Percentiles rank a stretch among this genome's conserved stretches.
These are phyloP conservation scores for Dichotomocladium elegans DNA, from an alignment of 371 early-diverging fungal species.

Conservation along the genomic window DNA sequence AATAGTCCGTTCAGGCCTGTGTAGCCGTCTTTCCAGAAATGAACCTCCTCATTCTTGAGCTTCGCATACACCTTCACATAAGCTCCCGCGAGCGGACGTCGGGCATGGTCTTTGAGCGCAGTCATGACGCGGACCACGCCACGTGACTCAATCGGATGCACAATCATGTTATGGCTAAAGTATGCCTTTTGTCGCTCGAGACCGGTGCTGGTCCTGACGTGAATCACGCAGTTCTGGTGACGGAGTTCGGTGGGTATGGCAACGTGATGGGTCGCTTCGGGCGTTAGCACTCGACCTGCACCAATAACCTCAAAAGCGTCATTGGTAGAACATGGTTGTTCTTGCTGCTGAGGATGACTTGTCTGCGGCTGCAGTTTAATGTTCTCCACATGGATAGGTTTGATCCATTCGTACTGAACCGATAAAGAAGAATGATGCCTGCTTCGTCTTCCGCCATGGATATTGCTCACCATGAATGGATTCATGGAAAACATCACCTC, in stretches of 20 bases:
- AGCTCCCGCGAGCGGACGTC: conserved; percentile 44
- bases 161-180: conserved; percentile 40
- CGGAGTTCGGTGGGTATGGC: neutral
- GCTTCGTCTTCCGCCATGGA: too few species aligned
- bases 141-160: conserved; percentile 41
- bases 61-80: conserved; percentile 62
- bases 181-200: conserved; percentile 35
- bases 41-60: conserved; percentile 23
- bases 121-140: conserved; percentile 54
- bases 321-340: too few species aligned
- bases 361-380: neutral
- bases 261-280: neutral
- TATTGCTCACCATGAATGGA: conserved; percentile 28
- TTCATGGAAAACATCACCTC: conserved; percentile 58
- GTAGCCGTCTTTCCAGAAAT: conserved; percentile 65
- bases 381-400: conserved; percentile 19
- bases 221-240: conserved; percentile 23
- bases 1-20: conserved; percentile 59
- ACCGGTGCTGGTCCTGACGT: conserved; percentile 17
- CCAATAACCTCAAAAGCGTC: conserved; percentile 39
- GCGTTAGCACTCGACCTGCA: conserved; percentile 6
- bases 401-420: conserved; percentile 15
- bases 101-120: conserved; percentile 16
- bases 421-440: too few species aligned
- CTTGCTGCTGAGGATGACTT: too few species aligned